Evolutionary conservation across 2,329 filamentous ascomycete species (phyloP), one percentile per base, ranked within the genome.

Genomic region (Amauroascus niger): DNA sequence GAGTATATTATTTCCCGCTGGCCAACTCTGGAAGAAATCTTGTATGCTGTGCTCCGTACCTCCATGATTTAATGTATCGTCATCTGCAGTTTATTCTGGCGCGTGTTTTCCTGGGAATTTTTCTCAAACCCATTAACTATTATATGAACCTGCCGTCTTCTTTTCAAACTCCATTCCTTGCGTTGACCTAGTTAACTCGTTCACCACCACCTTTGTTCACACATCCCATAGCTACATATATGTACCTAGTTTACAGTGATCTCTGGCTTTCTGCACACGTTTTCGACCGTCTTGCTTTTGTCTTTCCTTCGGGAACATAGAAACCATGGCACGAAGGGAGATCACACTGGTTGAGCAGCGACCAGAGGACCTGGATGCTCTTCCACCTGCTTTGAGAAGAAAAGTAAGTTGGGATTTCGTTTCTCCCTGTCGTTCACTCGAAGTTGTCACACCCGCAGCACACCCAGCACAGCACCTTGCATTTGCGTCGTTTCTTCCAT

Each of bases 321-420:
- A n/a, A 40, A 40, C n/a, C 48, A 50, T 50, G 48, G 39, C 22
- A 35, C 49, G 39, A 52, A n/a, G 18, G 8, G 28, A 45, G 8
- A 24, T n/a, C n/a, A n/a, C n/a, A n/a, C n/a, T 52, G 30, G 14
- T 37, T 9, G 51, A 53, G 18, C 45, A 53, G 33, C 51, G 52
- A 2, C 51, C 51, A 40, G 64, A 68, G 40, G 71, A 74, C 49
- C 79, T 79, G 55, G 75, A 79, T 58, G 72, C 74, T 39, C 67
- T 81, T 9, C 79, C 79, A 18, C 75, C 75, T 22, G 76, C 77
- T 14, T 72, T 81, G 51, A 72, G 76, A 62, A 72, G 78, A 66
- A 81, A 81, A 71, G 79, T 81, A 68, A 72, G 77, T 71, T 35
- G 35, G 48, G 32, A 30, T 53, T 49, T 50, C 49, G n/a, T n/a